Conservation (phyloP, 1,284 basidiomycete genomes). For the Singerocomus inundabilis region DNA sequence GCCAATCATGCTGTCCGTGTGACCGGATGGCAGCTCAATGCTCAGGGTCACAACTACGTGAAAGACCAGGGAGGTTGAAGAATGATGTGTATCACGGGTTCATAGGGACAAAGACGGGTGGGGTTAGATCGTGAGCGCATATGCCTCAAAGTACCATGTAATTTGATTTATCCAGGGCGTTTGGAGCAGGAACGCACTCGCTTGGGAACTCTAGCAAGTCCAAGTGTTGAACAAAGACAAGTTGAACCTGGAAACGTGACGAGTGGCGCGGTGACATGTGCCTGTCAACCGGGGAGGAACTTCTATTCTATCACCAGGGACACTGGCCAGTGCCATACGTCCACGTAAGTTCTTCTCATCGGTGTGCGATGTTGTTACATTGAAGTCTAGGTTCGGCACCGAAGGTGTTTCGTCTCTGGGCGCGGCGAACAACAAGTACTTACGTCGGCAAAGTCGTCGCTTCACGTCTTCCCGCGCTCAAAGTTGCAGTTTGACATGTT, state of each 20-base stretch:
- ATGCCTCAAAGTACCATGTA: too few species aligned
- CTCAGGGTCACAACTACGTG: neutral
- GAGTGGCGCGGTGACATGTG: too few species aligned
- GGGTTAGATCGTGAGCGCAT: too few species aligned
- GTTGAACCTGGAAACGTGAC: neutral
- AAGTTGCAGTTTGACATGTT: too few species aligned
- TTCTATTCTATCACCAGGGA: neutral
- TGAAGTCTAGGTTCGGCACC: neutral
- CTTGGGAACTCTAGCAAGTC: neutral
- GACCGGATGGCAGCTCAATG: too few species aligned
- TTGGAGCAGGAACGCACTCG: neutral
- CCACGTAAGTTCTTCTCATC: neutral
- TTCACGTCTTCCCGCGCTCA: too few species aligned
- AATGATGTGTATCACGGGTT: too few species aligned
- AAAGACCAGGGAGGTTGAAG: neutral
- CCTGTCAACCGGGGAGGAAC: too few species aligned
- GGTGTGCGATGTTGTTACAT: neutral
- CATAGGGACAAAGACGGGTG: too few species aligned
- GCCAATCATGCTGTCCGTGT: neutral
- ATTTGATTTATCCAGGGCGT: neutral
- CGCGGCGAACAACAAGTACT: too few species aligned
- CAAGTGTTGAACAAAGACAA: too few species aligned
- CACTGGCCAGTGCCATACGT: neutral
- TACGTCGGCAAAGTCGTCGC: too few species aligned
- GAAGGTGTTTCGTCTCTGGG: neutral